Base-by-base conservation (phyloP, 139 green algal species). In the Astrephomene gubernaculifera region DNA sequence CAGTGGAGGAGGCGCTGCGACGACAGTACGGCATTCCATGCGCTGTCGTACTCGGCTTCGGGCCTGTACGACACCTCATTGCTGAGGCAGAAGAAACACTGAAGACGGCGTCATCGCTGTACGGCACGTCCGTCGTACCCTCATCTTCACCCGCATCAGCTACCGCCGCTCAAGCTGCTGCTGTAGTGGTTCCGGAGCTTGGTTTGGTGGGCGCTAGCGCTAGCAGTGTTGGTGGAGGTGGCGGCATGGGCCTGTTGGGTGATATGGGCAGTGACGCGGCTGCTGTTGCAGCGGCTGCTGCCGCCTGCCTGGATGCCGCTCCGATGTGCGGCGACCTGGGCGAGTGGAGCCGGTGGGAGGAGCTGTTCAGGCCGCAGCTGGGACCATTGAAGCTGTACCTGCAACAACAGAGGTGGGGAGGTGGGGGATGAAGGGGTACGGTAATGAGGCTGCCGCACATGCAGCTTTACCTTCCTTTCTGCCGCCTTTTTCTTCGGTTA, bases 251-350 rank as follows among this genome's bases (percentile, higher is more conserved):
- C 35, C 4, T 36, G 71, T 29, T 19, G 43, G 25, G 2, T 12
- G 8, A 44, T 27, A 10, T 72, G 33, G 65, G 61, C 29, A 8
- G 27, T 27, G 45, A 65, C 45, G 2, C 19, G 12, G 45, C 45
- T 0, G 71, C 12, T 0, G 72, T 35, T 0, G 72, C 72, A 1
- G 53, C 52, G 2, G 36, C 52, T 0, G 72, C 72, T 3, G 53
- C 52, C 0, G 36, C 72, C 8, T 81, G 72, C 31, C 35, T 81
- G 35, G 35, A 36, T 1, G 35, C 52, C 10, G 83, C 74, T 4
- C 83, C 83, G 27, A 36, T 80, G 54, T 49, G 86, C 76, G 12
- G 12, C 29, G 85, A 89, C 43, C 68, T 89, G 25, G 35, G 21
- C 4, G 53, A 76, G 9, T 81, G 67, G 57, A 67, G 39, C 57